phyloP scores from a whole-genome alignment of 1,139 yeast genomes.

The Pichia sp. region DNA sequence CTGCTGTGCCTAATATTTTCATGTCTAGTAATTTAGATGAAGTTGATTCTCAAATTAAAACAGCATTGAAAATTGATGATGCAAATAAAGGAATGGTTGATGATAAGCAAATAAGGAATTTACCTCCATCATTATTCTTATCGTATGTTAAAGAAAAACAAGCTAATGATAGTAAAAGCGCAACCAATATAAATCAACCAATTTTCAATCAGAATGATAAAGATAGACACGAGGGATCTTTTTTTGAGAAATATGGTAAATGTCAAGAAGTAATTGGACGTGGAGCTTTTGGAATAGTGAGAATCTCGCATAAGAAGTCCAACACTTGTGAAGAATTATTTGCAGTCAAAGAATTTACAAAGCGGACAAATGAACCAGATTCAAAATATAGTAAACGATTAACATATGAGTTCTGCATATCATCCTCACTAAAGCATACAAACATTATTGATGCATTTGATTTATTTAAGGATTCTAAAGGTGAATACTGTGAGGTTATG shows the following conservation, averaged over 20 bases:
- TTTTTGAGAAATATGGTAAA: conserved; percentile 67
- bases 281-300: conserved; percentile 82
- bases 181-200: conserved; percentile 1
- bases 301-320: conserved; percentile 53
- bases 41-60: conserved; percentile 25
- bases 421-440: conserved; percentile 69
- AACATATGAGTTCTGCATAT: conserved; percentile 79
- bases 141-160: conserved; percentile 35
- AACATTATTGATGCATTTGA: conserved; percentile 85
- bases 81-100: background rate
- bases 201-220: conserved; percentile 1
- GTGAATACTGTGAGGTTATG: conserved; percentile 94
- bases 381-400: conserved; percentile 62
- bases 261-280: conserved; percentile 77
- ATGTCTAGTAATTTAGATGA: conserved; percentile 28
- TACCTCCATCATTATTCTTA: conserved; percentile 74
- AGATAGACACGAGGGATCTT: conserved; percentile 25
- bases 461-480: conserved; percentile 80
- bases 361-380: conserved; percentile 49
- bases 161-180: background rate
- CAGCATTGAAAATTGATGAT: conserved; percentile 8
- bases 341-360: conserved; percentile 79
- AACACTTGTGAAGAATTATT: conserved; percentile 47
- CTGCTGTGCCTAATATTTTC: conserved; percentile 71
- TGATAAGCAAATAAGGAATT: conserved; percentile 4